Percentiles rank a stretch among this genome's conserved stretches.
These are phyloP conservation scores for Extremus antarcticus DNA, from an alignment of 495 filamentous ascomycete species.

Conservation along the genomic window DNA sequence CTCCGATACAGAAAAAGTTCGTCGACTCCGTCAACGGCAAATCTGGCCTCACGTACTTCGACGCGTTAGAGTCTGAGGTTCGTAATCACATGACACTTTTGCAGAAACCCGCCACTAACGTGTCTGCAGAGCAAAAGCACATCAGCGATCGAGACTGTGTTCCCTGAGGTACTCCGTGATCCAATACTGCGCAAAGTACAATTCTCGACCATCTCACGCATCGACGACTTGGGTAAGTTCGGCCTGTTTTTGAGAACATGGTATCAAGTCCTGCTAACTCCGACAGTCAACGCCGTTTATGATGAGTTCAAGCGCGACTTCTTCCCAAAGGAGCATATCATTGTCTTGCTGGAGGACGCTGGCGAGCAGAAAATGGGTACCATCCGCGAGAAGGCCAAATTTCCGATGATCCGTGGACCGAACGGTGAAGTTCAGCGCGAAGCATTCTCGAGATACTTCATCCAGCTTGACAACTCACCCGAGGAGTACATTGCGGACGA, in stretches of 20 bases:
- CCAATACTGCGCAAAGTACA: conserved; percentile 84
- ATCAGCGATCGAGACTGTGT: conserved; percentile 77
- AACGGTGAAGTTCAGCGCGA: conserved; percentile 53
- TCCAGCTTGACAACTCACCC: conserved; percentile 56
- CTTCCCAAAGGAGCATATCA: conserved; percentile 81
- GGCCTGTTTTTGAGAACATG: neutral
- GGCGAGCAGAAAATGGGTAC: conserved; percentile 63
- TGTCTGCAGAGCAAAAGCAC: conserved; percentile 61
- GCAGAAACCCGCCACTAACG: conserved; percentile 4
- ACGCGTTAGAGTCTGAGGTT: conserved; percentile 90
- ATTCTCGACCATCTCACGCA: conserved; percentile 79
- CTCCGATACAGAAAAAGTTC: conserved; percentile 57
- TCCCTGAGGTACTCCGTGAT: conserved; percentile 83
- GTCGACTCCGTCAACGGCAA: conserved; percentile 93
- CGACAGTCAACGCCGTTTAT: conserved; percentile 53
- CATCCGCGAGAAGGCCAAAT: conserved; percentile 78
- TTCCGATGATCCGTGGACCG: conserved; percentile 42
- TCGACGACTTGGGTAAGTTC: conserved; percentile 74
- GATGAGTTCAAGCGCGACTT: conserved; percentile 89
- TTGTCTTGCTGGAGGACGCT: conserved; percentile 56
- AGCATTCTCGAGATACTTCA: conserved; percentile 70
- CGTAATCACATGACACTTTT: conserved; percentile 16
- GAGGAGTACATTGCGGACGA: conserved; percentile 73
- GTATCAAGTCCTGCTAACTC: conserved; percentile 19
- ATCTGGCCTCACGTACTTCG: conserved; percentile 85